These are phyloP conservation scores for Oxytropis ochrocephala DNA, from an alignment of 306 rosid species.

Conservation along the genomic window DNA sequence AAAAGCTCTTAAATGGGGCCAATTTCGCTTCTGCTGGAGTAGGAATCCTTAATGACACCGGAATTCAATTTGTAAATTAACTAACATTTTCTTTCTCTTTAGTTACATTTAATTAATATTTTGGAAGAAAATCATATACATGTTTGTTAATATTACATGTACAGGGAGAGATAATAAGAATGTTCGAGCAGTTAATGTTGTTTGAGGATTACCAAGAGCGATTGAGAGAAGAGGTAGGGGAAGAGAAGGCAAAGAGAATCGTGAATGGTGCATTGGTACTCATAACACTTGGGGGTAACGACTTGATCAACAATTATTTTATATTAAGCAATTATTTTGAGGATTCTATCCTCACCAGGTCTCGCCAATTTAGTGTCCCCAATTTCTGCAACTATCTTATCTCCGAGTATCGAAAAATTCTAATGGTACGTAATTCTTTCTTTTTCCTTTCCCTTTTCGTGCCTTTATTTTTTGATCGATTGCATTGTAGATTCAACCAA, in stretches of 20 bases:
- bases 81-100: too few species aligned
- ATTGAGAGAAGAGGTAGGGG: constrained; percentile 33
- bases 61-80: constrained; percentile 41
- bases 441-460: too few species aligned
- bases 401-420: constrained; percentile 43
- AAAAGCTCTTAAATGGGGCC: constrained; percentile 45
- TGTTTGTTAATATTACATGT: too few species aligned
- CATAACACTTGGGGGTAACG: constrained; percentile 56
- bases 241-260: constrained; percentile 8
- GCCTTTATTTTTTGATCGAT: too few species aligned
- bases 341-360: constrained; percentile 28
- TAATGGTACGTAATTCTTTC: constrained; percentile 25
- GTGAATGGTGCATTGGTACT: constrained; percentile 37
- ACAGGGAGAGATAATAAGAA: constrained; percentile 38
- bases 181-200: constrained; percentile 25
- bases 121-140: too few species aligned
- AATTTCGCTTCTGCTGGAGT: constrained; percentile 65
- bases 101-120: too few species aligned
- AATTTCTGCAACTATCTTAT: constrained; percentile 33
- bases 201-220: constrained; percentile 38
- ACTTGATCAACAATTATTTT: constrained; percentile 54
- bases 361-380: constrained; percentile 37
- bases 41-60: constrained; percentile 62
- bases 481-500: too few species aligned
- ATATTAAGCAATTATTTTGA: constrained; percentile 32